Conservation (phyloP, 345 rosid species). For the Pelargonium nanum region DNA sequence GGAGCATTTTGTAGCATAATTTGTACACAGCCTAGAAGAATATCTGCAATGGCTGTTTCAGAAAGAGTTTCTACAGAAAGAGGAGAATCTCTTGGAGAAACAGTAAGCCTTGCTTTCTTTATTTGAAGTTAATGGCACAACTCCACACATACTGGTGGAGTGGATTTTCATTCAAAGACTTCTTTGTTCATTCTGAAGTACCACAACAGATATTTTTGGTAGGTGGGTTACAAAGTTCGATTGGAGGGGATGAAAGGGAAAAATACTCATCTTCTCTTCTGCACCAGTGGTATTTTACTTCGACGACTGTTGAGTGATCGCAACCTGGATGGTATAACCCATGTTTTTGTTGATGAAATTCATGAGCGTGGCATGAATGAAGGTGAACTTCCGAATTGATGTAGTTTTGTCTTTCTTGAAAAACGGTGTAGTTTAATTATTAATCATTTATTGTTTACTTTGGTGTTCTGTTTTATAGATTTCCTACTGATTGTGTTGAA, state of each 20-base stretch:
- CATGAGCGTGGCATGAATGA: conserved; percentile 99
- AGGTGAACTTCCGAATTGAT: conserved; percentile 37
- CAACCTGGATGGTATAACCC: conserved; percentile 81
- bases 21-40: conserved; percentile 97
- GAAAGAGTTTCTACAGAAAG: conserved; percentile 92
- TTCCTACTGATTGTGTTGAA: conserved; percentile 88
- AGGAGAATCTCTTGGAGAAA: conserved; percentile 98
- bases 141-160: not conserved
- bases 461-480: conserved; percentile 35
- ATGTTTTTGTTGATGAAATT: conserved; percentile 97
- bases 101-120: conserved; percentile 39
- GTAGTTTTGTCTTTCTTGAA: not conserved
- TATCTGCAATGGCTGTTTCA: conserved; percentile 93
- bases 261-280: conserved; percentile 84
- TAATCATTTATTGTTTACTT: conserved; percentile 4
- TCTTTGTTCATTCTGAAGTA: conserved; percentile 41
- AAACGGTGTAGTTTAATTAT: conserved; percentile 2
- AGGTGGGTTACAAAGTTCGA: conserved; percentile 99
- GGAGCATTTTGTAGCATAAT: conserved; percentile 96
- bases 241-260: conserved; percentile 93
- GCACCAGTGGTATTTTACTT: conserved; percentile 96
- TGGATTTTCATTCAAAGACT: conserved; percentile 11
- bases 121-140: not conserved
- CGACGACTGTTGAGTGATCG: conserved; percentile 81
- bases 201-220: conserved; percentile 43